Conservation (phyloP, 495 filamentous ascomycete genomes). For the Daldinia decipiens region DNA sequence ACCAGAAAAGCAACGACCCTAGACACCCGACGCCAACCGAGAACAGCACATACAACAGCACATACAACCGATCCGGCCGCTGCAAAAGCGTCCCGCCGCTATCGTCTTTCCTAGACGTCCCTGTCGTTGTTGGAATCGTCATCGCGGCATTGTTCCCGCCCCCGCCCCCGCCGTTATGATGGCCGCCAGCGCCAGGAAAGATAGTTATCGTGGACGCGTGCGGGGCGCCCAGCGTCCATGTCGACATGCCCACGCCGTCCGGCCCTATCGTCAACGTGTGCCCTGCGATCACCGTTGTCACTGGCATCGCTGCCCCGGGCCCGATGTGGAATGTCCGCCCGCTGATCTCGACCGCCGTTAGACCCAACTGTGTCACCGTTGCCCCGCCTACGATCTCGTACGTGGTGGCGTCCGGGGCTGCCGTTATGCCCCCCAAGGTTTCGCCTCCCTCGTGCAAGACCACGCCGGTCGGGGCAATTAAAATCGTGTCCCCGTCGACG, state of each 20-base stretch:
- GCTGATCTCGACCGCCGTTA: constrained; percentile 61
- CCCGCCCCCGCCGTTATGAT: neutral
- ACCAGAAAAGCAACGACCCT: constrained; percentile 33
- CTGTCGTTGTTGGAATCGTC: constrained; percentile 36
- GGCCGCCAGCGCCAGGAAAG: constrained; percentile 30
- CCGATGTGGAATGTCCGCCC: constrained; percentile 58
- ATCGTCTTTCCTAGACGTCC: neutral
- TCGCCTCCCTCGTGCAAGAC: constrained; percentile 44
- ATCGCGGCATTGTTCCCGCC: constrained; percentile 29
- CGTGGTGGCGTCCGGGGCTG: constrained; percentile 49
- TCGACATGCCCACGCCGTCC: constrained; percentile 54
- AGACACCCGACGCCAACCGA: constrained; percentile 43
- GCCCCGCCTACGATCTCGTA: constrained; percentile 59
- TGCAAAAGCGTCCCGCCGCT: neutral
- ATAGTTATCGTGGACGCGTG: constrained; percentile 56
- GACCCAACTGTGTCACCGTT: constrained; percentile 59
- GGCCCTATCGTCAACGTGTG: constrained; percentile 57
- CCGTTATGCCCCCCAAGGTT: constrained; percentile 54
- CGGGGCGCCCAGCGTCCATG: constrained; percentile 55
- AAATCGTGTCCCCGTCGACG: constrained; percentile 56
- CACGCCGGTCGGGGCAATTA: constrained; percentile 60
- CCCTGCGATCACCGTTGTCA: constrained; percentile 55
- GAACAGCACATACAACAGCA: constrained; percentile 13
- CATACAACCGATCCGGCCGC: neutral
- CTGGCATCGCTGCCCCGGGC: constrained; percentile 44